These are phyloP conservation scores for Globisporangium alternatum DNA, from an alignment of 352 stramenopile species.

Conservation along the genomic window DNA sequence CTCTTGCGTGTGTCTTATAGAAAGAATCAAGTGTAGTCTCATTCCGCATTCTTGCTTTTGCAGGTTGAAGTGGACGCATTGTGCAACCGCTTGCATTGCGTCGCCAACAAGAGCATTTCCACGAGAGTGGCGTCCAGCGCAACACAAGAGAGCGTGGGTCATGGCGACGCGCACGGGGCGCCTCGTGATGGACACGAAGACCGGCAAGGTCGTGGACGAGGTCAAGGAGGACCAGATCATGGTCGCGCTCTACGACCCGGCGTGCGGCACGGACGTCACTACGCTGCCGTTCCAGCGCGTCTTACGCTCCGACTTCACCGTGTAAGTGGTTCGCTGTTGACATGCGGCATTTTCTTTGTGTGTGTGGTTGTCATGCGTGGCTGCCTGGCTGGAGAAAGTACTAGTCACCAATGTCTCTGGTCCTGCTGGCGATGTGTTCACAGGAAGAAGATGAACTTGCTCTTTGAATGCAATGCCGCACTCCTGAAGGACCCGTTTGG, in stretches of 20 bases:
- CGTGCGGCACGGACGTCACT: conserved; percentile 26
- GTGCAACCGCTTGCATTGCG: too few species aligned
- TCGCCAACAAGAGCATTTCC: too few species aligned
- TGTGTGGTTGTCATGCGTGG: neutral
- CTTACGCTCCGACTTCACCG: conserved; percentile 52
- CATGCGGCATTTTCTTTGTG: neutral
- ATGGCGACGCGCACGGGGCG: conserved; percentile 62
- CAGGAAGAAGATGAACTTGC: conserved; percentile 50
- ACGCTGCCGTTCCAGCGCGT: conserved; percentile 47
- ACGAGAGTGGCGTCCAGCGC: too few species aligned
- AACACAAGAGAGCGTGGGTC: neutral
- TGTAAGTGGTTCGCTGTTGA: conserved; percentile 27
- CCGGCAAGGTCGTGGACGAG: conserved; percentile 64
- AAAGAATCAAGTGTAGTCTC: too few species aligned
- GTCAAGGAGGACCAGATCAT: conserved; percentile 68
- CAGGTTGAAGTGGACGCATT: too few species aligned
- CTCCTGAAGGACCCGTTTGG: conserved; percentile 64
- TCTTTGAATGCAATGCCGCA: conserved; percentile 64
- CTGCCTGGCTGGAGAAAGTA: too few species aligned
- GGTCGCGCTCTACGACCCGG: conserved; percentile 50
- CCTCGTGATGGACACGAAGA: conserved; percentile 47
- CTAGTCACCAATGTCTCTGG: too few species aligned
- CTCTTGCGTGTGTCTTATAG: too few species aligned
- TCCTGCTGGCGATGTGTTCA: neutral
- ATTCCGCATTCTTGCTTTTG: too few species aligned